Evolutionary conservation across 129 eudicot genomes (phyloP).

Genomic region (Helichrysum umbraculigerum): DNA sequence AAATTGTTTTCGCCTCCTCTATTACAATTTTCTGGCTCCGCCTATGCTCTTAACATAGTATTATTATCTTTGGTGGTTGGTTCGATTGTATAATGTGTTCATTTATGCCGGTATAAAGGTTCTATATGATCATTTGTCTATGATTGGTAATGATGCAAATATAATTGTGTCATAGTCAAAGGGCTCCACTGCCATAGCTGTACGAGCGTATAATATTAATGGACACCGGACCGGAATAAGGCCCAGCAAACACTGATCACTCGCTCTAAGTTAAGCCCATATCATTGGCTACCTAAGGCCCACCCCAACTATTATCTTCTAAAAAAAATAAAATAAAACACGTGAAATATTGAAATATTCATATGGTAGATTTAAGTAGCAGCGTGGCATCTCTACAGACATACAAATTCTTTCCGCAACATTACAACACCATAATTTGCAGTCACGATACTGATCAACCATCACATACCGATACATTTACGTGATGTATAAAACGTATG

Average conservation of each 20-base stretch:
- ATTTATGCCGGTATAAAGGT: too few relatives aligned
- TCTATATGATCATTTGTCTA: too few relatives aligned
- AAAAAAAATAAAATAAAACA: neutral
- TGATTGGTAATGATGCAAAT: neutral
- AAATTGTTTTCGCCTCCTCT: too few relatives aligned
- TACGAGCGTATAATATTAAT: conserved; percentile 16
- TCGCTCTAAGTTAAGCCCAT: conserved; percentile 18
- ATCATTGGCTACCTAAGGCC: conserved; percentile 10
- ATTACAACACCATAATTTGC: too few relatives aligned
- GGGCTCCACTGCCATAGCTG: conserved; percentile 19
- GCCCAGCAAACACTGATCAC: conserved; percentile 22
- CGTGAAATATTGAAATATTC: neutral
- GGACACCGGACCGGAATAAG: neutral
- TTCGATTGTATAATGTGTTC: too few relatives aligned
- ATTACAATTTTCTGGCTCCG: too few relatives aligned
- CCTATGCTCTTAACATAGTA: too few relatives aligned
- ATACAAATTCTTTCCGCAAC: neutral
- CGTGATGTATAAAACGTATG: too few relatives aligned
- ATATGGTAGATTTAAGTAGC: conserved; percentile 4
- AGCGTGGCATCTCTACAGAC: conserved; percentile 21
- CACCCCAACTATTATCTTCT: conserved; percentile 2
- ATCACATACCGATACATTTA: too few relatives aligned
- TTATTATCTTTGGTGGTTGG: too few relatives aligned
- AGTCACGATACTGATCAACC: too few relatives aligned
- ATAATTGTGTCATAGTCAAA: conserved; percentile 13